These are phyloP conservation scores for Geotrichum ghanense DNA, from an alignment of 805 yeast genomes.

Conservation along the genomic window DNA sequence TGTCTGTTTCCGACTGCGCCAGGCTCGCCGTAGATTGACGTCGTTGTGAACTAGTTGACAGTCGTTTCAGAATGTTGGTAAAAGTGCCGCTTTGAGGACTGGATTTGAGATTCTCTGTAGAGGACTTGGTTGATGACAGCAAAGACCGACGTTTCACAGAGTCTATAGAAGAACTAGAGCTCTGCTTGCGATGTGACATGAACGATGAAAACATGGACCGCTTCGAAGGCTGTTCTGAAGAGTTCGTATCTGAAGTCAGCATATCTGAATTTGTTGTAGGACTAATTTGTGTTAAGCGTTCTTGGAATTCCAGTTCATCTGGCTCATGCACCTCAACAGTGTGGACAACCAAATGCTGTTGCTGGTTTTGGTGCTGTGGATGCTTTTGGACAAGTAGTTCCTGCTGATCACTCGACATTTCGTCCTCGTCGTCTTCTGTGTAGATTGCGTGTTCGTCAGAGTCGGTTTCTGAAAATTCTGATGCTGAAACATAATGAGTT, in stretches of 20 bases:
- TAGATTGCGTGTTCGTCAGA: conserved; percentile 12
- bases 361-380: not conserved
- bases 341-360: too few relatives aligned
- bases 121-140: not conserved
- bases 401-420: not conserved
- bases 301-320: not conserved
- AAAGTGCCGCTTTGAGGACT: not conserved
- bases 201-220: not conserved
- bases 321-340: too few relatives aligned
- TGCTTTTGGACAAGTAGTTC: not conserved
- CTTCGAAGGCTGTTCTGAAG: not conserved
- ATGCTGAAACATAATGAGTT: conserved; percentile 17
- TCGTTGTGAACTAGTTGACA: not conserved
- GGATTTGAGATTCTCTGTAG: not conserved
- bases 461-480: conserved; percentile 17
- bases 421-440: conserved; percentile 1
- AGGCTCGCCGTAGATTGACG: not conserved
- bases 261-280: too few relatives aligned
- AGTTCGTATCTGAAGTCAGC: too few relatives aligned
- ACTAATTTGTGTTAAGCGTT: not conserved
- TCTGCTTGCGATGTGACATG: not conserved
- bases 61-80: not conserved
- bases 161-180: not conserved
- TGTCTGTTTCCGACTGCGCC: not conserved
- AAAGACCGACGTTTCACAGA: not conserved